These are phyloP conservation scores for Candida alai DNA, from an alignment of 805 yeast genomes.

Conservation along the genomic window DNA sequence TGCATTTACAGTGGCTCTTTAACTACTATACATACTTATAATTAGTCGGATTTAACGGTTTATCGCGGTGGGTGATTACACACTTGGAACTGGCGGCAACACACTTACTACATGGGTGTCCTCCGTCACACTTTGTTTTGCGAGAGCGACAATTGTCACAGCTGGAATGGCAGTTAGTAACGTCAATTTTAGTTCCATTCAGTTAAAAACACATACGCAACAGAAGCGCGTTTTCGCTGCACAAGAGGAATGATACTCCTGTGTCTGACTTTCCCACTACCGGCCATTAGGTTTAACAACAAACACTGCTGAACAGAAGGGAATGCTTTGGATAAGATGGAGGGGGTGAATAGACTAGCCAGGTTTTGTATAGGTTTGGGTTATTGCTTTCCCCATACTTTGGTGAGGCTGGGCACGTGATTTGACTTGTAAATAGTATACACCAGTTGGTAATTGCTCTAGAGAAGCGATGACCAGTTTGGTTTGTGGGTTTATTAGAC, in stretches of 20 bases:
- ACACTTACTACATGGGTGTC: constrained; percentile 8
- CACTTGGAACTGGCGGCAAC: constrained; percentile 4
- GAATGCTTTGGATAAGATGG: too few species aligned
- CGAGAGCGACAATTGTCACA: constrained; percentile 11
- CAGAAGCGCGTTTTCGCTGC: constrained; percentile 8
- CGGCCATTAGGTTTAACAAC: too few species aligned
- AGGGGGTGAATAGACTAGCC: too few species aligned
- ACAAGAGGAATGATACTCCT: constrained; percentile 10
- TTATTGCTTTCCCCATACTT: too few species aligned
- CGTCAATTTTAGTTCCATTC: background rate
- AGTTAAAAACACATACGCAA: constrained; percentile 9
- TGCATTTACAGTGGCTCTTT: background rate
- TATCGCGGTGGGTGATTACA: constrained; percentile 9
- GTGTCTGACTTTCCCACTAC: too few species aligned
- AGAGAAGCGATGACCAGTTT: too few species aligned
- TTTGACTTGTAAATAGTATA: too few species aligned
- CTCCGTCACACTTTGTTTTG: constrained; percentile 9
- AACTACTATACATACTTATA: constrained; percentile 7
- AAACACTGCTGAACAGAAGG: too few species aligned
- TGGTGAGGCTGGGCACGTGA: too few species aligned
- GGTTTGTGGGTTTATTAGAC: too few species aligned
- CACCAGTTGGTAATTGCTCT: too few species aligned
- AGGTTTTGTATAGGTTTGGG: too few species aligned
- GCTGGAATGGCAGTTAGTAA: constrained; percentile 7
- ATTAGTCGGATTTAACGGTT: constrained; percentile 8